Evolutionary conservation across 306 rosid genomes (phyloP).

Genomic region (Prunus persica): Prunus_persica_NCBIv2 NC_034014.1:22086001-22086500

Average conservation of each 20-base stretch:
- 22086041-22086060: constrained; percentile 30
- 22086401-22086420: constrained; percentile 15
- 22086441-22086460: constrained; percentile 68
- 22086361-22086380: constrained; percentile 54
- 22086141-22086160: constrained; percentile 62
- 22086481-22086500: constrained; percentile 55
- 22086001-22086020: constrained; percentile 70
- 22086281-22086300: constrained; percentile 58
- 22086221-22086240: constrained; percentile 57
- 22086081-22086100: constrained; percentile 46
- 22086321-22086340: constrained; percentile 46
- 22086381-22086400: constrained; percentile 63
- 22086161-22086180: constrained; percentile 31
- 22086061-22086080: constrained; percentile 47
- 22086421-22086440: constrained; percentile 52
- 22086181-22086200: constrained; percentile 41
- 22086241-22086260: constrained; percentile 41
- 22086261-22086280: constrained; percentile 35
- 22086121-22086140: constrained; percentile 45
- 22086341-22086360: constrained; percentile 35
- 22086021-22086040: constrained; percentile 52
- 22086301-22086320: constrained; percentile 57
- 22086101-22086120: constrained; percentile 50
- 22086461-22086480: constrained; percentile 44
- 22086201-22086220: constrained; percentile 69